Conservation (phyloP, 1,284 basidiomycete species). For the Malassezia yamatoensis region DNA sequence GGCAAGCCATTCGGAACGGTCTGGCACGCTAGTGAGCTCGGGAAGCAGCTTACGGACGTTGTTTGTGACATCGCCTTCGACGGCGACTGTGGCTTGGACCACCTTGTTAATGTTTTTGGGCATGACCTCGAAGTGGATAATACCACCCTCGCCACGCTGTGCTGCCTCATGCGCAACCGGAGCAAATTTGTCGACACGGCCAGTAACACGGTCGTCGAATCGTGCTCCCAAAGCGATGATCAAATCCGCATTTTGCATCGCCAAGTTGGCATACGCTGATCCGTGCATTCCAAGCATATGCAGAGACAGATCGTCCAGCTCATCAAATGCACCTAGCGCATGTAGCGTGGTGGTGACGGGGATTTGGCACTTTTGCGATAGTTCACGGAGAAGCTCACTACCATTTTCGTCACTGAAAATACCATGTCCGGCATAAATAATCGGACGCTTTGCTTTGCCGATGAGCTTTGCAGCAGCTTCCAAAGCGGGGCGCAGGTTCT, state of each 20-base stretch:
- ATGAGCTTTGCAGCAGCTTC: conserved; percentile 77
- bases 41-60: conserved; percentile 75
- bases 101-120: conserved; percentile 99
- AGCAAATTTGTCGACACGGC: conserved; percentile 78
- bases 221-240: conserved; percentile 92
- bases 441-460: conserved; percentile 76
- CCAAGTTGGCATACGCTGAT: conserved; percentile 88
- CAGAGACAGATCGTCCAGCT: conserved; percentile 67
- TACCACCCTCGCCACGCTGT: conserved; percentile 73
- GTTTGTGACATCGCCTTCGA: conserved; percentile 81
- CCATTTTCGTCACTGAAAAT: conserved; percentile 73
- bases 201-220: conserved; percentile 97
- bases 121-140: conserved; percentile 97
- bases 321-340: conserved; percentile 89
- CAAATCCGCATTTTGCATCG: conserved; percentile 93
- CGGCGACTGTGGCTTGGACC: conserved; percentile 81
- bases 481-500: conserved; percentile 55
- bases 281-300: conserved; percentile 99
- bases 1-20: conserved; percentile 60
- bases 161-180: conserved; percentile 82
- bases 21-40: conserved; percentile 46
- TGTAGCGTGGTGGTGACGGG: conserved; percentile 94
- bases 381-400: conserved; percentile 68
- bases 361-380: conserved; percentile 77
- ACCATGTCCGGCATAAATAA: conserved; percentile 91